These are phyloP conservation scores for Dillenia suffruticosa DNA, from an alignment of 164 flowering plant species.

Conservation along the genomic window DNA sequence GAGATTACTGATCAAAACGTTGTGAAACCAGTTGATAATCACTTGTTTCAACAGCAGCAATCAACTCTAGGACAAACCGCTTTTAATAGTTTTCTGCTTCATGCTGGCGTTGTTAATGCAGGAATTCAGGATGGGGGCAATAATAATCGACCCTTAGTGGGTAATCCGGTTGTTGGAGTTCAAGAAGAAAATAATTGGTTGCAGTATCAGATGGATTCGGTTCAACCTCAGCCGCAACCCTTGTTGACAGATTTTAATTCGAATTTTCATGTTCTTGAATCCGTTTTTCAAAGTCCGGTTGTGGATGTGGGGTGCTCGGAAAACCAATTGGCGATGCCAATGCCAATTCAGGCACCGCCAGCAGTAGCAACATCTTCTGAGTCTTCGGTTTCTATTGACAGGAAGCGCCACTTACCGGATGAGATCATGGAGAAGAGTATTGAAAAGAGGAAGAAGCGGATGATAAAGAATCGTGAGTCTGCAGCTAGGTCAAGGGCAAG, in stretches of 20 bases:
- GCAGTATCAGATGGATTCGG: constrained; percentile 23
- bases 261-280: constrained; percentile 12
- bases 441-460: constrained; percentile 54
- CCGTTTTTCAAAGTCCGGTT: constrained; percentile 17
- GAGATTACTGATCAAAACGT: constrained; percentile 21
- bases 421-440: constrained; percentile 46
- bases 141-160: constrained; percentile 16
- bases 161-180: constrained; percentile 19
- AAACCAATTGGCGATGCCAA: constrained; percentile 18
- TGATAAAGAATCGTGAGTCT: constrained; percentile 66
- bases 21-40: constrained; percentile 2
- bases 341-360: constrained; percentile 14
- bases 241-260: constrained; percentile 18
- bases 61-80: constrained; percentile 21
- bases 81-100: constrained; percentile 30
- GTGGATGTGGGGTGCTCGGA: constrained; percentile 23
- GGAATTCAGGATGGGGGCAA: constrained; percentile 9
- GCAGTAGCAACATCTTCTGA: constrained; percentile 17
- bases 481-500: constrained; percentile 67
- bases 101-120: constrained; percentile 23
- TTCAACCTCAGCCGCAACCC: constrained; percentile 17
- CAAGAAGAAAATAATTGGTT: constrained; percentile 28
- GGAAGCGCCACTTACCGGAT: constrained; percentile 25
- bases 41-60: constrained; percentile 9
- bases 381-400: constrained; percentile 10